Base-by-base conservation (phyloP, 1,139 yeast species). In the Yamadazyma kanchanaburiensis region DNA sequence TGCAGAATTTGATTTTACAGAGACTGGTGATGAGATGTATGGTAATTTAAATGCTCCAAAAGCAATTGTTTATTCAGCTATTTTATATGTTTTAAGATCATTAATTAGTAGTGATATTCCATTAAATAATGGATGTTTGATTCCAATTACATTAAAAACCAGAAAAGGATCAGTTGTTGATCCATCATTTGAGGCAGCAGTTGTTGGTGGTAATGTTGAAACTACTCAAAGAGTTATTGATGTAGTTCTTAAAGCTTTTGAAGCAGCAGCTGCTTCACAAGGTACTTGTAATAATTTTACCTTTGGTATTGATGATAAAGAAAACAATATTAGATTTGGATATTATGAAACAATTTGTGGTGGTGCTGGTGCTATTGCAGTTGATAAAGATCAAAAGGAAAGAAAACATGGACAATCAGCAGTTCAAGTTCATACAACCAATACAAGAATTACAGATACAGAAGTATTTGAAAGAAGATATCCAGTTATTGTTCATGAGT, bases 171-270 rank as follows among this genome's bases (percentile, higher is more conserved):
- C 86, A 1, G 67, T 86, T 5, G 68, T 86, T 15, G 67, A 79
- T 26, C 95, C 95, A 3, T 69, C 80, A 2, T 69, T 66, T 23
- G 86, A 81, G 27, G 91, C 91, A 12, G 95, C 95, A 1, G 88
- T 83, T 4, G 94, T 84, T 7, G 95, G 94, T 17, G 94, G 94
- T 6, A 86, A 85, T 51, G 94, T 84, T n/a, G 82, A 82, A 53
- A 85, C 95, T 0, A 78, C 91, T 2, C 95, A 86, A 55, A 67
- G 94, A 38, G 77, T 86, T 24, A 83, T 87, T 2, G 95, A 85
- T 54, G 88, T 81, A 3, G 71, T 85, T 36, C 64, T 86, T 46
- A 77, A 76, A 44, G 87, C 94, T 0, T 84, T 85, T 49, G 69
- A 73, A 38, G 84, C 85, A 5, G 82, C 84, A 49, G 95, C 74